phyloP scores from a whole-genome alignment of 176 grass and related monocot species.

The Carex parvula region DNA sequence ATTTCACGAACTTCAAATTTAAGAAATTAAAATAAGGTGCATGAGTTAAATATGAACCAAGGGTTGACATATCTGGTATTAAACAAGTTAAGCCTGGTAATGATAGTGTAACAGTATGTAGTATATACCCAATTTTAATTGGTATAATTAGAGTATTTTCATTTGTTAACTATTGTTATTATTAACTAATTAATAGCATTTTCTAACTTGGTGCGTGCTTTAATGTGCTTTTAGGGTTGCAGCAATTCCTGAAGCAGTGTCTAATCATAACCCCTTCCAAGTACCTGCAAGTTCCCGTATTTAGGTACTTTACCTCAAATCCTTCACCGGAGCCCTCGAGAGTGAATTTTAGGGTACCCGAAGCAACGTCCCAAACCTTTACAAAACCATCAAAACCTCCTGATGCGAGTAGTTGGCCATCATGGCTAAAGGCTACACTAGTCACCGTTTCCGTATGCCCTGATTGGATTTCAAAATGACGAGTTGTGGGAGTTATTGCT shows the following conservation, averaged over 20 bases:
- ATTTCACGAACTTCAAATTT: not conserved
- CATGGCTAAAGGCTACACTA: conserved; percentile 71
- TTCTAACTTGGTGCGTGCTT: not conserved
- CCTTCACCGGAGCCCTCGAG: conserved; percentile 73
- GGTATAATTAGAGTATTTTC: not conserved
- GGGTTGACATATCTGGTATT: not conserved
- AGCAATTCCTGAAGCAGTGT: not conserved
- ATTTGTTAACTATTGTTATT: not conserved
- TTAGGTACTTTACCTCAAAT: conserved; percentile 62
- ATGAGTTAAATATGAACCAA: conserved; percentile 4
- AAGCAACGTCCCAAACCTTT: conserved; percentile 64
- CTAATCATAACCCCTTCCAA: not conserved
- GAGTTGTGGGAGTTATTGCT: not conserved
- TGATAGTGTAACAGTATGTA: not conserved
- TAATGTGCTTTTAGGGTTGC: not conserved
- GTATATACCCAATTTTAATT: not conserved
- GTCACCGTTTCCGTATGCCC: conserved; percentile 68
- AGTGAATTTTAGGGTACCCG: conserved; percentile 46
- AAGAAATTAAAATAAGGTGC: not conserved
- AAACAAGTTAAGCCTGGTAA: not conserved
- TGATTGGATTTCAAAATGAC: conserved; percentile 29
- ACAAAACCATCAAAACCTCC: conserved; percentile 81
- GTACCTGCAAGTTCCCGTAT: not conserved
- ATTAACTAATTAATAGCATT: not conserved
- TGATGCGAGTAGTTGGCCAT: conserved; percentile 73